Evolutionary conservation across 805 yeast species (phyloP), one percentile per base, ranked within the genome.

Genomic region (Spencermartinsiella europaea): DNA sequence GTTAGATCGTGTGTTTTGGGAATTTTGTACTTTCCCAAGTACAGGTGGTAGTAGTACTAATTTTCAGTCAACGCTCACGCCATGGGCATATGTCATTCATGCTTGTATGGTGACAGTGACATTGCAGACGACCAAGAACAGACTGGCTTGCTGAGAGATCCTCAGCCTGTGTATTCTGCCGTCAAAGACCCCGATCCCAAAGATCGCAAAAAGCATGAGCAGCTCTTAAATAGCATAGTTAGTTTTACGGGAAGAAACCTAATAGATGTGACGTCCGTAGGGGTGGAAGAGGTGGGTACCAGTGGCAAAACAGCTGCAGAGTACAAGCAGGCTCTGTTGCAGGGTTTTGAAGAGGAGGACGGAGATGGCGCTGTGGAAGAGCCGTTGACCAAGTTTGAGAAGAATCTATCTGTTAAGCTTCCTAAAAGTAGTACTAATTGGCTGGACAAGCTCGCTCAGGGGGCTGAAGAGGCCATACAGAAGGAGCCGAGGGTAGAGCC

Each of bases 31-130:
- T n/a, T n/a, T n/a, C n/a, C n/a, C n/a, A n/a, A n/a, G n/a, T n/a
- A n/a, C n/a, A n/a, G n/a, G n/a, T n/a, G n/a, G n/a, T n/a, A n/a
- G n/a, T n/a, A n/a, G n/a, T n/a, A n/a, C n/a, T n/a, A n/a, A n/a
- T n/a, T n/a, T n/a, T n/a, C n/a, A n/a, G n/a, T n/a, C n/a, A n/a
- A n/a, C n/a, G n/a, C n/a, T n/a, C n/a, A n/a, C n/a, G 42, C 17
- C 15, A 53, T 53, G 57, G 57, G 57, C 10, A 36, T 46, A 17
- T 53, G 57, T 39, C 34, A 38, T n/a, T 53, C 57, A 5, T 53
- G 57, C 27, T 28, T 51, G n/a, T 38, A 42, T 28, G 36, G 33
- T 14, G 16, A 34, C 10, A 5, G 5, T 15, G 50, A 37, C 10
- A 44, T 25, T 5, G 52, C 44, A 19, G 46, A 41, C 3, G 51